These are phyloP conservation scores for Omphalotus guepiniiformis DNA, from an alignment of 768 basidiomycete genomes.

Conservation along the genomic window DNA sequence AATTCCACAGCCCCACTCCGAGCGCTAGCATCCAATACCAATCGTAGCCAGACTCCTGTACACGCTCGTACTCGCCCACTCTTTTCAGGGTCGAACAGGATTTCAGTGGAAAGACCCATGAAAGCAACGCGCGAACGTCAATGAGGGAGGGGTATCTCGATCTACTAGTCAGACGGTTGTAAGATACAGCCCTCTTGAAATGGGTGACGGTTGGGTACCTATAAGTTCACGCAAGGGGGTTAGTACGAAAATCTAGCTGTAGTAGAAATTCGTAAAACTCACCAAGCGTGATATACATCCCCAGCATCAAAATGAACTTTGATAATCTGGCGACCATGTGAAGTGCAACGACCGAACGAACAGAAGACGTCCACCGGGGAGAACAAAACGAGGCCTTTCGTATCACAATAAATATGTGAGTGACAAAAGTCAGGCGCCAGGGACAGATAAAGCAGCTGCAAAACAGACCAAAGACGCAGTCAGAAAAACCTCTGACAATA, in stretches of 20 bases:
- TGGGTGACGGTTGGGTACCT: slow-evolving; percentile 81
- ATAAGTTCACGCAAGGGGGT: not conserved
- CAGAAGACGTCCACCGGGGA: not conserved
- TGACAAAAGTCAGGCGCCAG: too few relatives aligned
- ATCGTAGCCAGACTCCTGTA: too few relatives aligned
- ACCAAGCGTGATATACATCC: slow-evolving; percentile 70
- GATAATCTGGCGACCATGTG: slow-evolving; percentile 75
- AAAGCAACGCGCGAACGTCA: too few relatives aligned
- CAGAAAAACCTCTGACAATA: not conserved
- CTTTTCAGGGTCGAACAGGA: too few relatives aligned
- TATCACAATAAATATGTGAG: too few relatives aligned
- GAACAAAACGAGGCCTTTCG: not conserved
- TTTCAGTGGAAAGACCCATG: too few relatives aligned
- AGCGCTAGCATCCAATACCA: too few relatives aligned
- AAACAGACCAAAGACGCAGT: not conserved
- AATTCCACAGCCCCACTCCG: too few relatives aligned
- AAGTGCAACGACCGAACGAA: slow-evolving; percentile 6
- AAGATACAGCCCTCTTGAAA: slow-evolving; percentile 68
- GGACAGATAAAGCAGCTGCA: too few relatives aligned
- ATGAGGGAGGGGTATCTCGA: too few relatives aligned
- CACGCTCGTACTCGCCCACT: too few relatives aligned
- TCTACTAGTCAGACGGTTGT: slow-evolving; percentile 40
- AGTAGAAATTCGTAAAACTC: slow-evolving; percentile 9
- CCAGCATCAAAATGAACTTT: slow-evolving; percentile 75
- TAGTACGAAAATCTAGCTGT: not conserved